phyloP scores from a whole-genome alignment of 129 eudicot genomes.

The Flaveria sonorensis region DNA sequence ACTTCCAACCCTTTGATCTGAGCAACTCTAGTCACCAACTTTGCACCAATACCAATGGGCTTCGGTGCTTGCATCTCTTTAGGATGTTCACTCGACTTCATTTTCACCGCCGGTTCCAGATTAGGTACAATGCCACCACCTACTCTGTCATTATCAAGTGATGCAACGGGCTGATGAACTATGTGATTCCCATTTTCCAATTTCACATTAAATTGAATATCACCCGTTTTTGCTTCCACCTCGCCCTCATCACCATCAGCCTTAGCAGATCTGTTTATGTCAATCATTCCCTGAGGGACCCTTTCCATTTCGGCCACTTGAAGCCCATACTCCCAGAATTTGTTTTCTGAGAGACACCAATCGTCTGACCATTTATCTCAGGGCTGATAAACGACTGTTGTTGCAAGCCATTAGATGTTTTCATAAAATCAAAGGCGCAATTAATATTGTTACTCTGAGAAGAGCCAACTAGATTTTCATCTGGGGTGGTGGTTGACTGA shows the following conservation, averaged over 20 bases:
- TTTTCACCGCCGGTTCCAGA: background rate
- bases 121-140: background rate
- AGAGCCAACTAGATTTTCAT: conserved; percentile 23
- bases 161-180: background rate
- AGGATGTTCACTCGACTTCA: conserved; percentile 11
- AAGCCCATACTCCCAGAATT: conserved; percentile 17
- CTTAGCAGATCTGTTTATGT: conserved; percentile 37
- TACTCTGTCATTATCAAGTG: background rate
- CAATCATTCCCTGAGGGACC: conserved; percentile 36
- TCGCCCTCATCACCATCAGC: conserved; percentile 41
- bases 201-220: conserved; percentile 3
- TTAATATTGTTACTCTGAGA: conserved; percentile 25
- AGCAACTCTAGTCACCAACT: conserved; percentile 33
- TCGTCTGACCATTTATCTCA: conserved; percentile 20
- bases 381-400: conserved; percentile 33
- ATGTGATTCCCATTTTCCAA: conserved; percentile 25
- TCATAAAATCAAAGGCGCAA: conserved; percentile 43
- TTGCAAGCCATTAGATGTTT: conserved; percentile 37
- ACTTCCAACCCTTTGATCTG: conserved; percentile 33
- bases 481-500: conserved; percentile 41
- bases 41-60: conserved; percentile 26
- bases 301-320: conserved; percentile 37
- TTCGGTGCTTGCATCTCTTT: conserved; percentile 26
- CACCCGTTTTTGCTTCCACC: conserved; percentile 23
- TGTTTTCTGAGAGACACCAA: conserved; percentile 23